A percentile compares a stretch with the other conserved stretches of the same genome.
These are phyloP conservation scores for Calonectria multiphialidica DNA, from an alignment of 2,329 filamentous ascomycete genomes.

Conservation along the genomic window DNA sequence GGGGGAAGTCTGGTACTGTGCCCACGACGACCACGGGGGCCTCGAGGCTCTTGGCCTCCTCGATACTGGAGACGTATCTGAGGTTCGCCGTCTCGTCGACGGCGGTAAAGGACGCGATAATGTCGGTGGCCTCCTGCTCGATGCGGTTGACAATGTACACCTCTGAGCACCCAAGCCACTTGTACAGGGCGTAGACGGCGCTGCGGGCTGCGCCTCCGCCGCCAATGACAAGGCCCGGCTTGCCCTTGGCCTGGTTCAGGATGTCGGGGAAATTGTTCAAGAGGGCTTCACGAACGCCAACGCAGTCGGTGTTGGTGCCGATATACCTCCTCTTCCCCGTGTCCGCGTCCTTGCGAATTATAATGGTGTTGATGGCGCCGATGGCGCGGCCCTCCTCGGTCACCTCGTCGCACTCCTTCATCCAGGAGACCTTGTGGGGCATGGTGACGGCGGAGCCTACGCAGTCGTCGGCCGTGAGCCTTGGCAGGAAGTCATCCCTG, in stretches of 20 bases:
- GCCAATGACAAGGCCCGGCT: slow-evolving; percentile 16
- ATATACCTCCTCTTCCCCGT: slow-evolving; percentile 15
- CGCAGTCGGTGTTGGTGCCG: slow-evolving; percentile 22
- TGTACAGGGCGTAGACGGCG: slow-evolving; percentile 16
- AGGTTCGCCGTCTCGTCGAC: neutral
- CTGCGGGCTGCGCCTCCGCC: slow-evolving; percentile 18
- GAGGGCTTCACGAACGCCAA: slow-evolving; percentile 20
- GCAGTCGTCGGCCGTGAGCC: slow-evolving; percentile 13
- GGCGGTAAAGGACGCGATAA: slow-evolving; percentile 7
- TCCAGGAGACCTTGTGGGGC: slow-evolving; percentile 23
- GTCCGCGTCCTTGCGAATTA: neutral
- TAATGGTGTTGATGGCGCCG: slow-evolving; percentile 23
- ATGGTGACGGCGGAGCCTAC: slow-evolving; percentile 21
- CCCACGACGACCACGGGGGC: slow-evolving; percentile 23
- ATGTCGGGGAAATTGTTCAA: slow-evolving; percentile 15
- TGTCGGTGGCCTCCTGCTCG: slow-evolving; percentile 5
- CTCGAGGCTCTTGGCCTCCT: slow-evolving; percentile 15
- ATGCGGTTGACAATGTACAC: slow-evolving; percentile 20
- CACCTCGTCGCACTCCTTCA: slow-evolving; percentile 20
- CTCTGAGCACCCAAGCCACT: slow-evolving; percentile 19
- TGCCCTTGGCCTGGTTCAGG: neutral
- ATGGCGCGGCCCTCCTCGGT: slow-evolving; percentile 18
- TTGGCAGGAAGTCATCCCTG: slow-evolving; percentile 20
- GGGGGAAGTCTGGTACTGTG: slow-evolving; percentile 29
- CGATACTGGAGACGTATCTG: slow-evolving; percentile 4